Evolutionary conservation across 164 flowering plant species (phyloP), one percentile per base, ranked within the genome.

Genomic region (Cinnamomum micranthum): DNA sequence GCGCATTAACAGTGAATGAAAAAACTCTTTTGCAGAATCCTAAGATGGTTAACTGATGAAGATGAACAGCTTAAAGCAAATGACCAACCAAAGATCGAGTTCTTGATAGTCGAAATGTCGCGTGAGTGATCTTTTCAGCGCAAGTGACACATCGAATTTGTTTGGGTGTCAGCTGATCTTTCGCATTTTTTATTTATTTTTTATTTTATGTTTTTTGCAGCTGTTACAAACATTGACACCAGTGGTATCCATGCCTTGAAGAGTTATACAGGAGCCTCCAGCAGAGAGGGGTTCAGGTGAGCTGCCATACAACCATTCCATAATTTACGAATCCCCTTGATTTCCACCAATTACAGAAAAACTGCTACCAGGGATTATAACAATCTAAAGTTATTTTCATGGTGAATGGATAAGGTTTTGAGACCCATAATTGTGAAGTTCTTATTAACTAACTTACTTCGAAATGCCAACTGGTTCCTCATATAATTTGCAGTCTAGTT

Each of bases 161-260:
- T n/a, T 35, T 66, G 24, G 51, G 12, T 68, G 19, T 17, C 17
- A 12, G 14, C 24, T 41, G 5, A 25, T 65, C 17, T 24, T 1
- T 22, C 55, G n/a, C n/a, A 13, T 25, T 1, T 19, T 22, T 65
- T 73, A 41, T n/a, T 6, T 68, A 6, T 12, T 73, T 68, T n/a
- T 6, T 68, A 6, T 12, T 35, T 72, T 71, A n/a, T 77, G 41
- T 22, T 47, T 50, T 76, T 12, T 82, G 77, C 88, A 92, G 98
- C 98, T 68, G 97, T 94, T 31, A 89, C 91, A 22, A 95, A 94
- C 82, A 90, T 92, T 4, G 94, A 94, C 78, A 94, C 98, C 27
- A 92, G 96, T 75, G 97, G 96, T 24, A 91, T 92, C 76, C 93
- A 89, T 75, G 92, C 97, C 20, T 74, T 92, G 65, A 91, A 83